Evolutionary conservation across 2,329 filamentous ascomycete genomes (phyloP), one percentile per base, ranked within the genome.

Genomic region (Fusarium piperis): DNA sequence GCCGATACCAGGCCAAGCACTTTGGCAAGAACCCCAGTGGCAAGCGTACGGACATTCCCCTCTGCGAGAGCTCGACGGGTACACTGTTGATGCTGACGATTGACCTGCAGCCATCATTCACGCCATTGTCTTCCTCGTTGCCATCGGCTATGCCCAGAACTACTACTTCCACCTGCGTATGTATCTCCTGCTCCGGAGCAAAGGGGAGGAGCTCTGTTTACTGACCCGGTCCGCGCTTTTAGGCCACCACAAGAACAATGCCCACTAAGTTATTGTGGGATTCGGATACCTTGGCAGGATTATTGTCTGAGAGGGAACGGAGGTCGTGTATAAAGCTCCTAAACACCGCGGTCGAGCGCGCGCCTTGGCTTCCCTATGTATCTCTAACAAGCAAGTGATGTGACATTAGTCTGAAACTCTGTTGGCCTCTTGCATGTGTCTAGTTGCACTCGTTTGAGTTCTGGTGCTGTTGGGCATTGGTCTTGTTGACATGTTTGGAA

Each of bases 191-290:
- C 36, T 32, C 55, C 26, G 28, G 13, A 41, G 18, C 20, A 46
- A 46, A 48, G 26, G 36, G 28, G 23, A n/a, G 38, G 35, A 58
- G 18, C 30, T 61, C 26, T 46, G 16, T 53, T 63, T 53, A 59
- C 74, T 78, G 67, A 78, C 57, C 35, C n/a, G 26, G 10, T 41
- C 59, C 61, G 32, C 26, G 38, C 36, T 36, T 62, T 6, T 77
- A 99, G 96, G 96, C 79, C 95, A 99, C 91, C 95, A 98, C 93
- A 99, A 99, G 93, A 98, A 99, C 93, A 97, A 99, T 85, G 93
- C 94, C 79, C 96, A 99, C 89, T 99, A 97, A 87, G 81, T 46
- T 64, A 67, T 56, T 61, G 61, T 59, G 41, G 64, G 61, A 57
- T 36, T 52, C 59, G 64, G 74, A 67, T 73, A 59, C 67, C 61